Percentiles rank a stretch among this genome's conserved stretches.
Conservation (phyloP, 176 grass and related monocot genomes). For the Microstegium vimineum region DNA sequence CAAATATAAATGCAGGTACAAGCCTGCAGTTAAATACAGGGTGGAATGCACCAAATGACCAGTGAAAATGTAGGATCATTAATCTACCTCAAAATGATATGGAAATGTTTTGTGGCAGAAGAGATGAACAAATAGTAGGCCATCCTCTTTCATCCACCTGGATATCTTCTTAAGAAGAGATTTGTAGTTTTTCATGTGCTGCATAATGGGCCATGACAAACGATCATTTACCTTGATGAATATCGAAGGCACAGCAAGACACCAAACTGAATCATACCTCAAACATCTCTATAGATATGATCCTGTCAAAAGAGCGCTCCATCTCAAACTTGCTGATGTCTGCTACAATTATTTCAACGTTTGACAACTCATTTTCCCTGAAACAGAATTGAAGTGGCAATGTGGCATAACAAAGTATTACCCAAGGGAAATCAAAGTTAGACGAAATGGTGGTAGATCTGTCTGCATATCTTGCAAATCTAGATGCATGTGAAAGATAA, state of each 20-base stretch:
- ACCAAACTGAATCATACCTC: conserved; percentile 43
- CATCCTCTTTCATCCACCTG: conserved; percentile 81
- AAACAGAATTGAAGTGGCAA: conserved; percentile 6
- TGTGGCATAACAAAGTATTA: neutral
- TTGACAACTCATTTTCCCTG: conserved; percentile 69
- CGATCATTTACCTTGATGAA: neutral
- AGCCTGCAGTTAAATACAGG: neutral
- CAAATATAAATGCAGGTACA: neutral
- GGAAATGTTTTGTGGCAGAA: conserved; percentile 96
- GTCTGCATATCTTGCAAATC: neutral
- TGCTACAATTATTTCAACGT: conserved; percentile 89
- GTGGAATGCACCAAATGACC: neutral
- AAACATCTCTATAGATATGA: conserved; percentile 97
- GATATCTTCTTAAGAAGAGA: conserved; percentile 96
- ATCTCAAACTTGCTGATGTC: conserved; percentile 94
- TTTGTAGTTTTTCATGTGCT: conserved; percentile 99
- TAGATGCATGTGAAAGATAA: conserved; percentile 11
- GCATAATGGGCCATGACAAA: conserved; percentile 3
- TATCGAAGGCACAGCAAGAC: neutral
- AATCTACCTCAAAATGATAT: conserved; percentile 90
- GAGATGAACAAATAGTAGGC: conserved; percentile 80
- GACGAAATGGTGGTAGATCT: neutral
- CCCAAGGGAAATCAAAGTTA: neutral
- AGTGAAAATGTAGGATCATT: neutral
- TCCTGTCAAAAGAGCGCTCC: conserved; percentile 85